phyloP scores from a whole-genome alignment of 352 stramenopile species.

The Lagenidium giganteum region DNA sequence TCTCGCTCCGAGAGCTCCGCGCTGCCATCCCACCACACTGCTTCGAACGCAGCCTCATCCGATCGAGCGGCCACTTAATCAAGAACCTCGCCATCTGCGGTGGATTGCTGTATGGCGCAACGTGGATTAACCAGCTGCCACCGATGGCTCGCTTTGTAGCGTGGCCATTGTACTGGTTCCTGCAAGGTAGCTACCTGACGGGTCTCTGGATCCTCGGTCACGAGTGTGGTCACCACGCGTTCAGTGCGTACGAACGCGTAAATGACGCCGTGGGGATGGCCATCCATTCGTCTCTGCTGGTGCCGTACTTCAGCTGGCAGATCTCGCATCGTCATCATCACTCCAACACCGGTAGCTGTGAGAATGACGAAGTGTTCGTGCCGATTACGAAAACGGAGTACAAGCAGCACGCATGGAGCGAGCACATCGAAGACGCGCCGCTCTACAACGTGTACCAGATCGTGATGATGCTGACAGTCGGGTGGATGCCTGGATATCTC shows the following conservation, averaged over 20 bases:
- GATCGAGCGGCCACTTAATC: conserved; percentile 89
- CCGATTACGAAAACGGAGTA: conserved; percentile 80
- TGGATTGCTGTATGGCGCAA: conserved; percentile 83
- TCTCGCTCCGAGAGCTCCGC: conserved; percentile 88
- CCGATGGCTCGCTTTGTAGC: conserved; percentile 45
- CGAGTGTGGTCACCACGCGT: conserved; percentile 76
- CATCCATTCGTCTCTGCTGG: conserved; percentile 79
- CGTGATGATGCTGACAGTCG: conserved; percentile 89
- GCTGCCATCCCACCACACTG: conserved; percentile 92
- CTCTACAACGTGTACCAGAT: conserved; percentile 93
- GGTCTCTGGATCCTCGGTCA: conserved; percentile 82
- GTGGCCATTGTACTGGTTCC: conserved; percentile 84
- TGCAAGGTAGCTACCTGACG: conserved; percentile 79
- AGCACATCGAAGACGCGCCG: conserved; percentile 88
- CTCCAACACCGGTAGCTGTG: conserved; percentile 86
- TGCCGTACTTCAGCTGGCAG: conserved; percentile 77
- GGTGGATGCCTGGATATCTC: conserved; percentile 96
- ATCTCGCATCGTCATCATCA: conserved; percentile 80
- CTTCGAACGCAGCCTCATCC: conserved; percentile 93
- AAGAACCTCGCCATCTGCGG: conserved; percentile 87
- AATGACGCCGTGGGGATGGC: conserved; percentile 74
- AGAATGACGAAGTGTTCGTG: conserved; percentile 83
- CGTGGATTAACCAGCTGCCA: conserved; percentile 45
- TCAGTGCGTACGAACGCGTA: conserved; percentile 71
- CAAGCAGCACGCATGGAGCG: conserved; percentile 81